Percentiles rank a stretch among this genome's conserved stretches.
phyloP scores from a whole-genome alignment of 2,329 filamentous ascomycete species.

The Cercospora janseana region DNA sequence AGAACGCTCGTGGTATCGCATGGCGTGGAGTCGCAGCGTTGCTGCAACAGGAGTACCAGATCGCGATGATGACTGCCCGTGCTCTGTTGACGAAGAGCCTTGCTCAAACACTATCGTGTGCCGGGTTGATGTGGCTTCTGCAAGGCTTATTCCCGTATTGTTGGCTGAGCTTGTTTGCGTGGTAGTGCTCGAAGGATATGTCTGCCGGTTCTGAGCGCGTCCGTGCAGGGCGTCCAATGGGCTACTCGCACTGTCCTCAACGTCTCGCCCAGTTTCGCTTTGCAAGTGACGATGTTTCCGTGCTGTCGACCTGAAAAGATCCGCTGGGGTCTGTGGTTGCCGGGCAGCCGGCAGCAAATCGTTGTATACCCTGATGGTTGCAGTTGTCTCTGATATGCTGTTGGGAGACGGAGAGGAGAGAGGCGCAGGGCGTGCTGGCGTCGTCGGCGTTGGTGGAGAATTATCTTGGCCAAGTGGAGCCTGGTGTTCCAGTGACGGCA shows the following conservation, averaged over 20 bases:
- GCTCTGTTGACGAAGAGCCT: not conserved
- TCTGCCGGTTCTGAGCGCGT: conserved; percentile 18
- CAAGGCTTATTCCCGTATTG: not conserved
- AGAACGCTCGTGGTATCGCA: no score
- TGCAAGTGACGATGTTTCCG: conserved; percentile 21
- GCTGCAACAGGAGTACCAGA: not conserved
- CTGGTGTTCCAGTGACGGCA: conserved; percentile 21
- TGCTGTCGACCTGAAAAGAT: conserved; percentile 26
- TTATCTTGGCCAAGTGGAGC: conserved; percentile 4
- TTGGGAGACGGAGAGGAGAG: not conserved
- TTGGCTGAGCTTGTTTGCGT: not conserved
- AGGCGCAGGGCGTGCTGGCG: not conserved
- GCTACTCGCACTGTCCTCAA: not conserved
- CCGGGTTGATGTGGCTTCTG: not conserved
- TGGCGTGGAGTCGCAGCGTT: not conserved
- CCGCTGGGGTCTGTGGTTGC: conserved; percentile 40
- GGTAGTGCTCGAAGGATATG: conserved; percentile 13
- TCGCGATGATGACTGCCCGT: not conserved
- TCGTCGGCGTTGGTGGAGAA: conserved; percentile 5
- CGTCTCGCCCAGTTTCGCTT: not conserved
- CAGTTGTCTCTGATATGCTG: conserved; percentile 19
- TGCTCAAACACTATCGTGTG: conserved; percentile 3
- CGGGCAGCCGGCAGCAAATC: conserved; percentile 29
- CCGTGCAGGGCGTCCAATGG: not conserved
- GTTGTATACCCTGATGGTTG: conserved; percentile 34